phyloP scores from a whole-genome alignment of 768 basidiomycete species.

The Megacollybia marginata region DNA sequence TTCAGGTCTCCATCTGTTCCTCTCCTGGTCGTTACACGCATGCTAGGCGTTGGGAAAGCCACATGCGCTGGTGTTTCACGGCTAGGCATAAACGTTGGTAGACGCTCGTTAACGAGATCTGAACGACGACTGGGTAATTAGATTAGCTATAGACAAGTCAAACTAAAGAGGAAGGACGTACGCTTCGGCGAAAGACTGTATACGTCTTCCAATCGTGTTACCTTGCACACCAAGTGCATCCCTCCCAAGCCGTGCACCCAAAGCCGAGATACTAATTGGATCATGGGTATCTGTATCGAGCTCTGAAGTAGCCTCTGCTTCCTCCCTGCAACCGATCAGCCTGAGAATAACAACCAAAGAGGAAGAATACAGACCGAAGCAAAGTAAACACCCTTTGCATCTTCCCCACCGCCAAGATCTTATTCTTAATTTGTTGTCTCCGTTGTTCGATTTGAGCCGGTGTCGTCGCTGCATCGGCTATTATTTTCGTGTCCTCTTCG shows the following conservation, averaged over 20 bases:
- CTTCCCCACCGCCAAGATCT: slow-evolving; percentile 86
- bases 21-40: slow-evolving; percentile 31
- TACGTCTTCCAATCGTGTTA: slow-evolving; percentile 48
- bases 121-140: slow-evolving; percentile 49
- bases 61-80: not conserved
- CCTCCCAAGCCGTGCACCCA: slow-evolving; percentile 25
- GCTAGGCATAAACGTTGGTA: slow-evolving; percentile 46
- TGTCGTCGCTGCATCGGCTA: slow-evolving; percentile 19
- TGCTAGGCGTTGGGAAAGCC: slow-evolving; percentile 57
- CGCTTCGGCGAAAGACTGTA: slow-evolving; percentile 74
- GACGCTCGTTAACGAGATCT: slow-evolving; percentile 68
- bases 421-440: slow-evolving; percentile 80
- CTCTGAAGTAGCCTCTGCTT: slow-evolving; percentile 73
- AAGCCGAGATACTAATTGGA: slow-evolving; percentile 16
- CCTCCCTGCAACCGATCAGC: slow-evolving; percentile 42
- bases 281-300: slow-evolving; percentile 31
- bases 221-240: slow-evolving; percentile 61
- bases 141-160: not conserved
- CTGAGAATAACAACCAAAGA: slow-evolving; percentile 1
- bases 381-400: slow-evolving; percentile 90
- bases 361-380: slow-evolving; percentile 53
- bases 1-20: slow-evolving; percentile 31
- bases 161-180: slow-evolving; percentile 27
- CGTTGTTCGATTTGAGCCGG: slow-evolving; percentile 43
- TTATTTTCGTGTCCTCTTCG: slow-evolving; percentile 19